Evolutionary conservation across 306 rosid genomes (phyloP).

Genomic region (Nissolia schottii): DNA sequence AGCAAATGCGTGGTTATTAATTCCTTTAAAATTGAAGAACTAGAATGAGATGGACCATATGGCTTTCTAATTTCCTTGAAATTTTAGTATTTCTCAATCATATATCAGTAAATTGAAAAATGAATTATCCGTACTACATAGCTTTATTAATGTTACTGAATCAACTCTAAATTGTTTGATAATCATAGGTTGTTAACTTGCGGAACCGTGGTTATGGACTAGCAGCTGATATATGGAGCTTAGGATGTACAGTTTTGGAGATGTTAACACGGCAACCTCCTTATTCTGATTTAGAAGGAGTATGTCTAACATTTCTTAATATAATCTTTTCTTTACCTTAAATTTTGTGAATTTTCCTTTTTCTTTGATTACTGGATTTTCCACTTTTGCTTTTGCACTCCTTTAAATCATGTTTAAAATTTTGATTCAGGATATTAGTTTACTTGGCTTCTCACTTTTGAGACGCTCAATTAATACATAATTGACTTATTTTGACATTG

Average conservation of each 20-base stretch:
- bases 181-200: constrained; percentile 45
- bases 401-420: neutral
- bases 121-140: neutral
- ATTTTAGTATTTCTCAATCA: neutral
- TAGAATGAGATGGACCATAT: constrained; percentile 1
- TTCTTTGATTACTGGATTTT: neutral
- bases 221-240: constrained; percentile 56
- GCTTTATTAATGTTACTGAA: neutral
- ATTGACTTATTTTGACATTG: neutral
- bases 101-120: neutral
- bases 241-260: constrained; percentile 51
- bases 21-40: constrained; percentile 15
- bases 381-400: neutral
- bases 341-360: neutral
- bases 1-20: neutral
- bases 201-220: constrained; percentile 39
- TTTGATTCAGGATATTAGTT: neutral
- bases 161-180: constrained; percentile 3
- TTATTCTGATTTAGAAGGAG: constrained; percentile 51
- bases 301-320: constrained; percentile 23
- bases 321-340: neutral
- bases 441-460: neutral
- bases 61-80: neutral
- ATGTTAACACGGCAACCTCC: constrained; percentile 48
- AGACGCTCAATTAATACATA: neutral